Conservation (phyloP, 176 grass and related monocot species). For the Saccharum officinarum region DNA sequence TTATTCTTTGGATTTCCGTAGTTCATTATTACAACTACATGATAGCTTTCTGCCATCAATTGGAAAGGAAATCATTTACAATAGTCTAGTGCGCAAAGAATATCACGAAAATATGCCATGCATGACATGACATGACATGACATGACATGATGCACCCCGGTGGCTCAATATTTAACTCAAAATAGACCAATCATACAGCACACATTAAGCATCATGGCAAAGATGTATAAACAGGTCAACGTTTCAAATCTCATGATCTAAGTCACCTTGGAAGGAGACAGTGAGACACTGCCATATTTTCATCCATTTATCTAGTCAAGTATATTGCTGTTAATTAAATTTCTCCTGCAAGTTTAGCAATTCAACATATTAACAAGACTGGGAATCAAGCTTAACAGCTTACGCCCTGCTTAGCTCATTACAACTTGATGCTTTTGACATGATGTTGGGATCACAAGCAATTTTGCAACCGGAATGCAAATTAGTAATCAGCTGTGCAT, state of each 20-base stretch:
- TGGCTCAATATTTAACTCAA: not conserved
- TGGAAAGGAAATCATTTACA: not conserved
- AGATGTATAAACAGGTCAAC: not conserved
- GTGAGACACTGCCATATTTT: not conserved
- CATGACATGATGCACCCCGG: not conserved
- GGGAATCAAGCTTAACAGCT: not conserved
- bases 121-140: no score
- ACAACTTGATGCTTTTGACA: not conserved
- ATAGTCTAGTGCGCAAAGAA: not conserved
- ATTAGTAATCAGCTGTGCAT: not conserved
- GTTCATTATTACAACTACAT: not conserved
- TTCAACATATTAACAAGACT: not conserved
- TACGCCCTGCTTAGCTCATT: not conserved
- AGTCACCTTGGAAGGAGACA: not conserved
- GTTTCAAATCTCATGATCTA: not conserved
- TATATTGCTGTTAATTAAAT: not conserved
- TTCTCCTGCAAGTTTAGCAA: not conserved
- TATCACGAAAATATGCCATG: not conserved
- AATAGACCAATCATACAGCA: not conserved
- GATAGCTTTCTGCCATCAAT: not conserved
- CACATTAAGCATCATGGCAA: not conserved
- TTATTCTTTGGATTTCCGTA: constrained; percentile 3
- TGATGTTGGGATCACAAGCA: not conserved
- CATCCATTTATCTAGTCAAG: not conserved
- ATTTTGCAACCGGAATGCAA: not conserved